phyloP scores from a whole-genome alignment of 2,329 filamentous ascomycete species.

The Diaporthe caulivora region DNA sequence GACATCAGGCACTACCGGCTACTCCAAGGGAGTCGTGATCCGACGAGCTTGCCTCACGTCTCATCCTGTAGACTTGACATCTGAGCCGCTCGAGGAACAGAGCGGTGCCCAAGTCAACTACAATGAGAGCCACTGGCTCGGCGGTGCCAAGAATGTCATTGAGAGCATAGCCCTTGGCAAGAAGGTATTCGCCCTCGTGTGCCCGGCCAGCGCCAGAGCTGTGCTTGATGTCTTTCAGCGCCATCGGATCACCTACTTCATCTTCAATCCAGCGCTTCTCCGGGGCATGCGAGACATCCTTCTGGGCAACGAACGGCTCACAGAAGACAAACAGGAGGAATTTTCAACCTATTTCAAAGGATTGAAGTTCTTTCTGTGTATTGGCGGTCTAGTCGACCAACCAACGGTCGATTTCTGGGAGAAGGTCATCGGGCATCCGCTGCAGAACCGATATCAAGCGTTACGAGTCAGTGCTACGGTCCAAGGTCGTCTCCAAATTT shows the following conservation, averaged over 20 bases:
- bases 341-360: neutral
- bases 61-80: neutral
- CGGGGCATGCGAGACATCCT: neutral
- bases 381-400: neutral
- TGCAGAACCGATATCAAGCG: slow-evolving; percentile 76
- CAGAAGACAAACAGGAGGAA: neutral
- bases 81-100: neutral
- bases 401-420: neutral
- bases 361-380: neutral
- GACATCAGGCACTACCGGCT: neutral
- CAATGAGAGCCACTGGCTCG: neutral
- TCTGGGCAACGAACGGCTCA: neutral
- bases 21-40: neutral
- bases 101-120: neutral
- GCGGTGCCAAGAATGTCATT: neutral
- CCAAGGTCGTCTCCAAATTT: slow-evolving; percentile 90
- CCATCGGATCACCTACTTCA: neutral
- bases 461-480: slow-evolving; percentile 89
- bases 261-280: neutral
- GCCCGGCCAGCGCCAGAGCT: neutral
- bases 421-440: neutral
- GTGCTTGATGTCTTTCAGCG: neutral
- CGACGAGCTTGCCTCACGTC: neutral
- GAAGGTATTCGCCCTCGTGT: neutral
- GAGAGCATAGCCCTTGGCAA: neutral